A percentile compares a stretch with the other conserved stretches of the same genome.
These are phyloP conservation scores for Nemania serpens DNA, from an alignment of 2,329 filamentous ascomycete species.

Conservation along the genomic window DNA sequence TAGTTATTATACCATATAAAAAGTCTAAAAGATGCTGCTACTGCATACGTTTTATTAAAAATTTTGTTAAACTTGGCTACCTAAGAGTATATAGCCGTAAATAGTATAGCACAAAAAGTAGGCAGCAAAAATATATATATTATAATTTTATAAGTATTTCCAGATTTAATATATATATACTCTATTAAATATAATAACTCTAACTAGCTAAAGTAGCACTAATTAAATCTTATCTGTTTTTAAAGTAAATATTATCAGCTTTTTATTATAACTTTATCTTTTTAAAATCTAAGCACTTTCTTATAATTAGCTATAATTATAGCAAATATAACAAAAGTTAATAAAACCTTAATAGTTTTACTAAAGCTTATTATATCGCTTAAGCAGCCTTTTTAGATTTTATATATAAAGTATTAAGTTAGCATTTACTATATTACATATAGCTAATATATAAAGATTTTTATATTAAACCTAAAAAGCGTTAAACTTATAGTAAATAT, in stretches of 20 bases:
- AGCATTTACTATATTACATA: conserved; percentile 8
- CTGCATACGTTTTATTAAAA: neutral
- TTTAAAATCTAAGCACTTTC: neutral
- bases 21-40: neutral
- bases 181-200: neutral
- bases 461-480: neutral
- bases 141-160: neutral
- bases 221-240: neutral
- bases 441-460: conserved; percentile 5
- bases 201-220: neutral
- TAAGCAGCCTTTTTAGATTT: neutral
- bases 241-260: neutral
- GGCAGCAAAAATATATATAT: neutral
- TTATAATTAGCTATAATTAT: conserved; percentile 8
- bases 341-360: conserved; percentile 4
- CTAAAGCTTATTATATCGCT: conserved; percentile 2
- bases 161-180: conserved; percentile 3
- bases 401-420: conserved; percentile 2
- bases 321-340: neutral
- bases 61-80: neutral
- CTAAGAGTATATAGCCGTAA: conserved; percentile 1
- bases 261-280: neutral
- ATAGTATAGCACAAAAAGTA: neutral
- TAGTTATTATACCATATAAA: neutral
- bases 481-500: conserved; percentile 10